Conservation (phyloP, 441 rosid species). For the Pelargonium myrrhifolium region DNA sequence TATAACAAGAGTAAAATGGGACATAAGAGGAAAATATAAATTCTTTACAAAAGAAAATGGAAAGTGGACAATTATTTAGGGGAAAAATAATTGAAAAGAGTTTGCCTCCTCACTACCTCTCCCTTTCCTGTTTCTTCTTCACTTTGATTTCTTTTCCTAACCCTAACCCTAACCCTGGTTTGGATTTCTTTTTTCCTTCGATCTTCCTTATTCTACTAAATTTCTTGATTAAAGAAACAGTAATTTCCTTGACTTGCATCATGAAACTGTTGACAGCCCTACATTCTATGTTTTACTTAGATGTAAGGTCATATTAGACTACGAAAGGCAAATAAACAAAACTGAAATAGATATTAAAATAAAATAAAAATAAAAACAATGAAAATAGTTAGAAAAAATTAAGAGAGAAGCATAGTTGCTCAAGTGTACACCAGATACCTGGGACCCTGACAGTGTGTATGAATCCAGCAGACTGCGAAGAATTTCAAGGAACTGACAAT, state of each 20-base stretch:
- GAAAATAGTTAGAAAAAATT: conserved; percentile 3
- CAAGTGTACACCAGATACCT: conserved; percentile 36
- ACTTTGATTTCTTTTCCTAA: background rate
- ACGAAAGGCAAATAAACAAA: too few relatives aligned
- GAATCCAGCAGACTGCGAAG: conserved; percentile 95
- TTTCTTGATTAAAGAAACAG: background rate
- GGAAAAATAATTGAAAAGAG: background rate
- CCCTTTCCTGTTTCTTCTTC: background rate
- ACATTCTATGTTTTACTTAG: background rate
- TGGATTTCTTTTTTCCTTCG: background rate
- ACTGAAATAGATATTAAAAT: background rate
- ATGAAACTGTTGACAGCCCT: background rate
- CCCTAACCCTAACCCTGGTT: background rate
- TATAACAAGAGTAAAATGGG: too few relatives aligned
- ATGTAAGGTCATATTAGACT: background rate
- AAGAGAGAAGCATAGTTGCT: conserved; percentile 14
- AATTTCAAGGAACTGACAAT: conserved; percentile 97
- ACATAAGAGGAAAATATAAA: too few relatives aligned
- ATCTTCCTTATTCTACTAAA: background rate
- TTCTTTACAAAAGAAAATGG: too few relatives aligned
- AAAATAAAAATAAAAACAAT: background rate
- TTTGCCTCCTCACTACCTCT: background rate
- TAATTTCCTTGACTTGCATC: background rate
- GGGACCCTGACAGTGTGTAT: conserved; percentile 69
- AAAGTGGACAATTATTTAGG: too few relatives aligned